phyloP scores from a whole-genome alignment of 164 flowering plant species.

The Magnolia kwangsiensis region DNA sequence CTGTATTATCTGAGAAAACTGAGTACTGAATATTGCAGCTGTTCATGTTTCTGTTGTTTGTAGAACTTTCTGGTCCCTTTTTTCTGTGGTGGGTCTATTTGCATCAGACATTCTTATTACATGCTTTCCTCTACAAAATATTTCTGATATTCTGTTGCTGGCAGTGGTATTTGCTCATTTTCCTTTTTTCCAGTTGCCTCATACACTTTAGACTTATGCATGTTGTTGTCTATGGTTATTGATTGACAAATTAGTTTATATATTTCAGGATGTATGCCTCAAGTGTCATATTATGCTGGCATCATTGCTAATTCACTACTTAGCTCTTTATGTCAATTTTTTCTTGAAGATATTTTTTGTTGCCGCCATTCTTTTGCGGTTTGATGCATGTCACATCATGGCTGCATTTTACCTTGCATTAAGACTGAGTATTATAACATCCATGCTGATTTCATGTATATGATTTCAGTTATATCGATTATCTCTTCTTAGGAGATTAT shows the following conservation, averaged over 20 bases:
- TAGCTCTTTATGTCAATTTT: neutral
- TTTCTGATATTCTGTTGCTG: no score
- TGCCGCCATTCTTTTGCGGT: neutral
- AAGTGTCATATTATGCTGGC: neutral
- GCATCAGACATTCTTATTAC: no score
- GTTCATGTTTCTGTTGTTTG: no score
- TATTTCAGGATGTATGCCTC: neutral
- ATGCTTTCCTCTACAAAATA: no score
- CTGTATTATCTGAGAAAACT: no score
- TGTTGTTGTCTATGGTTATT: neutral
- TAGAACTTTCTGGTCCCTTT: no score
- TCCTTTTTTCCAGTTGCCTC: no score
- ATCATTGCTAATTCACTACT: neutral
- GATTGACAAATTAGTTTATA: neutral
- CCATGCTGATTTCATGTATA: conserved; percentile 11
- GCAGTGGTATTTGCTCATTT: no score
- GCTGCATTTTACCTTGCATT: neutral
- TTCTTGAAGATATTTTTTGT: neutral
- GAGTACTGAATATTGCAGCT: no score
- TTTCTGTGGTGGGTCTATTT: no score
- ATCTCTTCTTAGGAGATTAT: conserved; percentile 98
- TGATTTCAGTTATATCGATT: conserved; percentile 83
- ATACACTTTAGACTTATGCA: no score
- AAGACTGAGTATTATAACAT: neutral
- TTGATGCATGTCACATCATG: neutral